Percentiles rank a stretch among this genome's conserved stretches.
Conservation (phyloP, 2,329 filamentous ascomycete species). For the Calycina herbarum region DNA sequence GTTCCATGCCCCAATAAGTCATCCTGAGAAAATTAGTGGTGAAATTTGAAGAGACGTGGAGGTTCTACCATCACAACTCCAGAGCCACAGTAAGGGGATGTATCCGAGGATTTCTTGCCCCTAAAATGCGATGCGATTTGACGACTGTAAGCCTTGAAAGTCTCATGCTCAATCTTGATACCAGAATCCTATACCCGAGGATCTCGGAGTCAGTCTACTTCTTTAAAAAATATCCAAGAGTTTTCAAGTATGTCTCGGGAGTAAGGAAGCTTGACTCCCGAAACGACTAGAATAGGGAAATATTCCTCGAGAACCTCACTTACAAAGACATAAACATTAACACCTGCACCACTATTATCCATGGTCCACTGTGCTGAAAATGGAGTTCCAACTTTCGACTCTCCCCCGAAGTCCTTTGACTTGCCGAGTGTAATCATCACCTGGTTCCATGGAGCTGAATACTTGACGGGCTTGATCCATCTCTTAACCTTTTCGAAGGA, state of each 20-base stretch:
- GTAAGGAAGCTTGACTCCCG: no score
- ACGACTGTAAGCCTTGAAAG: background rate
- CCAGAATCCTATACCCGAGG: background rate
- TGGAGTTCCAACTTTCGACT: background rate
- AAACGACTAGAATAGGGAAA: no score
- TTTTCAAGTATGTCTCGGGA: no score
- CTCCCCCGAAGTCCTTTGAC: background rate
- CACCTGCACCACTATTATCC: background rate
- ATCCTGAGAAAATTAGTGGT: background rate
- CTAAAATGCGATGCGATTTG: conserved; percentile 4
- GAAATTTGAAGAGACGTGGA: background rate
- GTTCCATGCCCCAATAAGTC: background rate
- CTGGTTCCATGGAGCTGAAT: background rate
- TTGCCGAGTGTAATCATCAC: conserved; percentile 8
- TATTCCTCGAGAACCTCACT: background rate
- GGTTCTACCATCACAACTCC: conserved; percentile 8
- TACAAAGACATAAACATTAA: conserved; percentile 9
- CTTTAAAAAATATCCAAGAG: no score
- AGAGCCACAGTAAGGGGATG: conserved; percentile 2
- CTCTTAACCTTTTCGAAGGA: background rate
- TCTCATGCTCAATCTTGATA: conserved; percentile 2
- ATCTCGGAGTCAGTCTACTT: no score
- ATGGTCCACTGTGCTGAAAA: conserved; percentile 1
- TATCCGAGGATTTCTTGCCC: background rate
- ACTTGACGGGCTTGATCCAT: background rate